Conservation (phyloP, 345 rosid species). For the Eucalyptus fibrosa region DNA sequence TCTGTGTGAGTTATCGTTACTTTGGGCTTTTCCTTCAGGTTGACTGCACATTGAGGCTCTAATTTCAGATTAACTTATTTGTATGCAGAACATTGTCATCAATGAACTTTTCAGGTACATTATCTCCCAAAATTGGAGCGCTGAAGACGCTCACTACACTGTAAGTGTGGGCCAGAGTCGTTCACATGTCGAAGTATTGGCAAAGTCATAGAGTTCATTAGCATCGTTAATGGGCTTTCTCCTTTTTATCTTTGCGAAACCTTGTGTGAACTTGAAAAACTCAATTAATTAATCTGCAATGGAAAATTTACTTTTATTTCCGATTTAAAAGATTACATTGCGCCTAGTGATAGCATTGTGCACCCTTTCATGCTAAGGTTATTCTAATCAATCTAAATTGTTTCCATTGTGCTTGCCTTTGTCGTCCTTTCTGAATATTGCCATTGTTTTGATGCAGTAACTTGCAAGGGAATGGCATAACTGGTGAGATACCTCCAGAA, state of each 20-base stretch:
- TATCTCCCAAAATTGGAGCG: constrained; percentile 60
- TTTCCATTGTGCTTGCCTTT: not conserved
- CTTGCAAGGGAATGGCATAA: constrained; percentile 84
- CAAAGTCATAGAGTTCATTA: not conserved
- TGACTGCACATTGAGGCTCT: not conserved
- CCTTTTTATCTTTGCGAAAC: not conserved
- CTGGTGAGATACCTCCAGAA: constrained; percentile 77
- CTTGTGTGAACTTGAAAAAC: not conserved
- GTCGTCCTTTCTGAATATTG: not conserved
- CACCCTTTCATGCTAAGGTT: not conserved
- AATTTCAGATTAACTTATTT: not conserved
- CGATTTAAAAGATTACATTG: not conserved
- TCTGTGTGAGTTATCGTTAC: constrained; percentile 46
- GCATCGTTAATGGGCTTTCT: not conserved
- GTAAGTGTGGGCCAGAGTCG: constrained; percentile 25
- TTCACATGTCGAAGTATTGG: not conserved
- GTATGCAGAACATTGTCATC: constrained; percentile 64
- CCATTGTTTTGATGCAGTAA: constrained; percentile 31
- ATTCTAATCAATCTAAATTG: not conserved
- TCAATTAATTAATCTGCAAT: not conserved
- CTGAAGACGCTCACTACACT: constrained; percentile 53
- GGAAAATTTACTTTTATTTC: not conserved
- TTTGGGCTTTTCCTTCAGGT: not conserved
- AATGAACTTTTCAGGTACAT: constrained; percentile 66
- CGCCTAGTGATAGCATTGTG: not conserved